Percentiles rank a stretch among this genome's conserved stretches.
These are phyloP conservation scores for Cryphonectria naterciae DNA, from an alignment of 2,329 filamentous ascomycete species.

Conservation along the genomic window DNA sequence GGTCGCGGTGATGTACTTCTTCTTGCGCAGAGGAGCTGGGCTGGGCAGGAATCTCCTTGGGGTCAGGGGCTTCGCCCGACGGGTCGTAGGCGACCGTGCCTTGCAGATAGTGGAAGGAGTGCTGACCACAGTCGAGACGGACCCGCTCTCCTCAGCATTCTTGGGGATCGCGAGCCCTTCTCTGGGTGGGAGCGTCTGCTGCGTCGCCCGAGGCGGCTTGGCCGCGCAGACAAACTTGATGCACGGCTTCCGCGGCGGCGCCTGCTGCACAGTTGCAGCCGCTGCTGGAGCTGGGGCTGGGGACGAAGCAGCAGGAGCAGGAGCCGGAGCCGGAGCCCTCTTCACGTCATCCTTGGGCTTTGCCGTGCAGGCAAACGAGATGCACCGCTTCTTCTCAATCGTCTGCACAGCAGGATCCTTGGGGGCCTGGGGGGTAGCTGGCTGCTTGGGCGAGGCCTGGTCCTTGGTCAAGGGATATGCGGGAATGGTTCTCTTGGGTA, in stretches of 20 bases:
- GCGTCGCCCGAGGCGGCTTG: slow-evolving; percentile 47
- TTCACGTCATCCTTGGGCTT: slow-evolving; percentile 57
- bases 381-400: slow-evolving; percentile 80
- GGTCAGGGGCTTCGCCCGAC: slow-evolving; percentile 35
- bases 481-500: slow-evolving; percentile 14
- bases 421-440: slow-evolving; percentile 31
- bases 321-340: slow-evolving; percentile 34
- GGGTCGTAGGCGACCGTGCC: slow-evolving; percentile 34
- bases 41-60: slow-evolving; percentile 45
- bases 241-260: slow-evolving; percentile 56
- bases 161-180: slow-evolving; percentile 13
- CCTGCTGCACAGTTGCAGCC: slow-evolving; percentile 13
- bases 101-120: slow-evolving; percentile 35
- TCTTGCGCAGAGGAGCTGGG: slow-evolving; percentile 42
- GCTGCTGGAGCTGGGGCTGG: not conserved
- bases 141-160: slow-evolving; percentile 23
- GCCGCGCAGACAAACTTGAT: slow-evolving; percentile 79
- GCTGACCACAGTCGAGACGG: slow-evolving; percentile 26
- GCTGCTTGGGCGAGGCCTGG: slow-evolving; percentile 34
- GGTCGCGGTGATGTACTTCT: slow-evolving; percentile 56
- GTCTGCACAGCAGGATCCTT: slow-evolving; percentile 65
- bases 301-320: not conserved
- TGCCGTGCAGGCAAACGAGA: slow-evolving; percentile 85
- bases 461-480: not conserved
- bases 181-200: slow-evolving; percentile 19